These are phyloP conservation scores for Sugiyamaella qingdaonensis DNA, from an alignment of 805 yeast species.

Conservation along the genomic window DNA sequence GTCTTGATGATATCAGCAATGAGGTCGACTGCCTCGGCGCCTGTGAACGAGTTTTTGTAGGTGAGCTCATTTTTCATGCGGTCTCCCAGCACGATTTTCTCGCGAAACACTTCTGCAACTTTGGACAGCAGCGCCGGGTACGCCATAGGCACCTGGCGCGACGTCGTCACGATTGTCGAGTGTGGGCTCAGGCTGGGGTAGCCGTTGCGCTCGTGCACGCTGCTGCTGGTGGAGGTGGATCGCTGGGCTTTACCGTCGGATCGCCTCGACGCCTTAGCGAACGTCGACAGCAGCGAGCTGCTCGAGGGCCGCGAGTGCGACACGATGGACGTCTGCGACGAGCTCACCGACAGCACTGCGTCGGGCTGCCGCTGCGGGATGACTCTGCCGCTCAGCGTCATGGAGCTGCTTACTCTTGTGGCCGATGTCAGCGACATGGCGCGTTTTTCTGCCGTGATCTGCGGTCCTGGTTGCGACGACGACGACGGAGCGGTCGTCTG, in stretches of 20 bases:
- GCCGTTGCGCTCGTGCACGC: constrained; percentile 6
- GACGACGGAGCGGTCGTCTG: neutral
- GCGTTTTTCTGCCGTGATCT: neutral
- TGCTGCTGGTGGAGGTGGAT: constrained; percentile 18
- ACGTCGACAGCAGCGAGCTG: constrained; percentile 8
- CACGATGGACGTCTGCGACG: neutral
- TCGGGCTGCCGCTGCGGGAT: constrained; percentile 22
- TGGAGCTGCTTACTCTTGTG: neutral
- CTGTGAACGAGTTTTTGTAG: constrained; percentile 90
- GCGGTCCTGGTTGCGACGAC: neutral
- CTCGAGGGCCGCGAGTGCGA: constrained; percentile 3
- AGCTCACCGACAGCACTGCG: neutral
- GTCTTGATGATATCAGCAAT: constrained; percentile 82
- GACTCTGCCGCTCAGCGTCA: constrained; percentile 25
- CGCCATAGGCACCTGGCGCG: constrained; percentile 58
- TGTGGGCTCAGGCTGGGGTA: constrained; percentile 10
- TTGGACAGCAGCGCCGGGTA: constrained; percentile 87
- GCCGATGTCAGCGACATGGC: constrained; percentile 17
- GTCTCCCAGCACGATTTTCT: constrained; percentile 64
- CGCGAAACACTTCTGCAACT: constrained; percentile 76
- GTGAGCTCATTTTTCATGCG: constrained; percentile 86
- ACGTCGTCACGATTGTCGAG: constrained; percentile 43
- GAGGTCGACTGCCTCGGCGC: constrained; percentile 90
- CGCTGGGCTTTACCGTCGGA: constrained; percentile 13
- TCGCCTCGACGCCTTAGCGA: constrained; percentile 2